Percentiles rank a stretch among this genome's conserved stretches.
phyloP scores from a whole-genome alignment of 2,329 filamentous ascomycete genomes.

The Aspergillus thermomutatus region DNA sequence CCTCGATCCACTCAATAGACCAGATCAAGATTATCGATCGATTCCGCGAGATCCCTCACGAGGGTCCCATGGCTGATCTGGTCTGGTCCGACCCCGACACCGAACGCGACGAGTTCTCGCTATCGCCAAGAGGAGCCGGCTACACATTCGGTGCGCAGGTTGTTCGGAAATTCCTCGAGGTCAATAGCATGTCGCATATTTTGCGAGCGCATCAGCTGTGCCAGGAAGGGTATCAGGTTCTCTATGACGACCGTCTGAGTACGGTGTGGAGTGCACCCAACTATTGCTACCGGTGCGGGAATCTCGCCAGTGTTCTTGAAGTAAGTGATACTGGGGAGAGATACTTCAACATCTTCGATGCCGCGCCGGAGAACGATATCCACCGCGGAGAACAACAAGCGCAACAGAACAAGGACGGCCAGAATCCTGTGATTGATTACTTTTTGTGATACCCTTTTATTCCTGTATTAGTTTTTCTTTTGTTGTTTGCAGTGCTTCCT shows the following conservation, averaged over 20 bases:
- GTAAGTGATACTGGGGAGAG: constrained; percentile 89
- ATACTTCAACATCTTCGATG: constrained; percentile 97
- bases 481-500: constrained; percentile 6
- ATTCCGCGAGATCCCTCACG: constrained; percentile 96
- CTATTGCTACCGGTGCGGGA: constrained; percentile 93
- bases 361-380: constrained; percentile 85
- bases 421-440: constrained; percentile 67
- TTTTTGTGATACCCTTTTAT: constrained; percentile 58
- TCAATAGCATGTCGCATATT: constrained; percentile 98
- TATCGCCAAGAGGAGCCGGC: constrained; percentile 87
- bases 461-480: constrained; percentile 11
- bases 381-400: constrained; percentile 78
- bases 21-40: constrained; percentile 99
- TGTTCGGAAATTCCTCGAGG: constrained; percentile 94
- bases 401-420: constrained; percentile 65
- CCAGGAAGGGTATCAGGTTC: constrained; percentile 94
- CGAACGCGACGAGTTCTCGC: constrained; percentile 94
- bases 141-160: constrained; percentile 98
- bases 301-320: constrained; percentile 94
- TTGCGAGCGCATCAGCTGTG: constrained; percentile 96
- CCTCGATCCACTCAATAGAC: constrained; percentile 95
- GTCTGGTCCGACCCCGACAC: constrained; percentile 98
- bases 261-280: constrained; percentile 99
- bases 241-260: constrained; percentile 90
- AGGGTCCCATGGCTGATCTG: constrained; percentile 98